These are phyloP conservation scores for Aspergillus brunneoviolaceus DNA, from an alignment of 2,329 filamentous ascomycete genomes.

Conservation along the genomic window DNA sequence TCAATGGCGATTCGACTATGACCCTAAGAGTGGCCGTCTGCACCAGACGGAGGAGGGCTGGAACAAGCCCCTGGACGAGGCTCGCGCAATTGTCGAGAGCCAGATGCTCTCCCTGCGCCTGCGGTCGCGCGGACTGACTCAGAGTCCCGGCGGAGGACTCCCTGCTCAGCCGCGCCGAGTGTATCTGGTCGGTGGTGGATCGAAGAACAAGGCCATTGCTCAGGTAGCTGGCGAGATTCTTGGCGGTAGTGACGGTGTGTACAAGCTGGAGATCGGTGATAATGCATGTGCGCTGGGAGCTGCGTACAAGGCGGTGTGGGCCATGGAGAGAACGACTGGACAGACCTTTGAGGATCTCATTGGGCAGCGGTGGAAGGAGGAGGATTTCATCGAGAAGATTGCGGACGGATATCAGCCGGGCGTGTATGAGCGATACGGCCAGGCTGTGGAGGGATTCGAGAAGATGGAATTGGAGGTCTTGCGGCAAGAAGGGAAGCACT, in stretches of 20 bases:
- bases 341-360: conserved; percentile 90
- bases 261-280: conserved; percentile 87
- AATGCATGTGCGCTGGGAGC: conserved; percentile 93
- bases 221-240: conserved; percentile 82
- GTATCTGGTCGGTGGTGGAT: conserved; percentile 92
- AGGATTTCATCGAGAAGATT: conserved; percentile 77
- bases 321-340: conserved; percentile 63
- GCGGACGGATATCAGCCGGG: conserved; percentile 75
- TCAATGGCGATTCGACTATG: conserved; percentile 77
- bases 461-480: conserved; percentile 70
- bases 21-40: conserved; percentile 48
- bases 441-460: conserved; percentile 73
- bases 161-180: conserved; percentile 84
- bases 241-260: conserved; percentile 85
- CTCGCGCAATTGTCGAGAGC: conserved; percentile 87
- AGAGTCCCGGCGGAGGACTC: conserved; percentile 53
- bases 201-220: conserved; percentile 84
- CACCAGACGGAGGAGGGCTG: conserved; percentile 55
- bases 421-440: conserved; percentile 74
- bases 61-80: conserved; percentile 67
- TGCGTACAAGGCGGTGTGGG: conserved; percentile 96
- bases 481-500: conserved; percentile 29
- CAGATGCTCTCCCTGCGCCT: conserved; percentile 89
- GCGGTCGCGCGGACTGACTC: conserved; percentile 74
- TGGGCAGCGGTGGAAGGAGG: conserved; percentile 79